These are phyloP conservation scores for Anthracocystis panici-leucophaei DNA, from an alignment of 1,284 basidiomycete genomes.

Conservation along the genomic window DNA sequence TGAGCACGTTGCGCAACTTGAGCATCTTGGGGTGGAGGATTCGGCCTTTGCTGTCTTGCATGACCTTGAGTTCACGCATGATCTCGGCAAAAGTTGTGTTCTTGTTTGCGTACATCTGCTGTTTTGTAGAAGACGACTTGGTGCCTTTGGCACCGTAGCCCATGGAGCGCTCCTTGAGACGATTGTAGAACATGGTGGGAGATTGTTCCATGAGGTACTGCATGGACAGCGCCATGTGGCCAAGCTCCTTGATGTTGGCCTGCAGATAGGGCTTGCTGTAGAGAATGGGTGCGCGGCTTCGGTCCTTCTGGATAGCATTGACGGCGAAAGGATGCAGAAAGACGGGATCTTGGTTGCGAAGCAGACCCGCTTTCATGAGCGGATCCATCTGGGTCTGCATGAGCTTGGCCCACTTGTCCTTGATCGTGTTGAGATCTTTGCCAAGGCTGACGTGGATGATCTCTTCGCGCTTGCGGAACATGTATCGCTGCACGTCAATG, in stretches of 20 bases:
- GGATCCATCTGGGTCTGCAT: constrained; percentile 65
- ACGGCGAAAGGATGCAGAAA: constrained; percentile 59
- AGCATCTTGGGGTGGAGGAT: constrained; percentile 92
- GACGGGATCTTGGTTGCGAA: constrained; percentile 56
- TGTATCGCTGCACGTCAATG: constrained; percentile 85
- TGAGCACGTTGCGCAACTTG: constrained; percentile 72
- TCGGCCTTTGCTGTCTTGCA: constrained; percentile 72
- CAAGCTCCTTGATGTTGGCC: constrained; percentile 45
- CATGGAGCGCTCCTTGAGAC: constrained; percentile 69
- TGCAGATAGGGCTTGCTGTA: constrained; percentile 39
- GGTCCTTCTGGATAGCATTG: constrained; percentile 38
- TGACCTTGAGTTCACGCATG: constrained; percentile 76
- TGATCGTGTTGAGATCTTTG: constrained; percentile 58
- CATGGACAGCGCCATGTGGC: constrained; percentile 60
- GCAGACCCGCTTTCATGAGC: constrained; percentile 53
- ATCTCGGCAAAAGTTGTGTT: constrained; percentile 77
- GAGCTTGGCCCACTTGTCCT: constrained; percentile 66
- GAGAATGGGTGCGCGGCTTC: constrained; percentile 29
- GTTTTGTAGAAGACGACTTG: constrained; percentile 67
- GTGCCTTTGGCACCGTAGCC: constrained; percentile 61
- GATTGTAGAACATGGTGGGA: constrained; percentile 70
- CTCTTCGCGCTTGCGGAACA: constrained; percentile 79
- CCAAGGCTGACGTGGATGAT: constrained; percentile 59
- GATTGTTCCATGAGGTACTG: constrained; percentile 78
- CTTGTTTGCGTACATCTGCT: constrained; percentile 71